Conservation (phyloP, 106 monocot genomes). For the Platanthera guangdongensis region DNA sequence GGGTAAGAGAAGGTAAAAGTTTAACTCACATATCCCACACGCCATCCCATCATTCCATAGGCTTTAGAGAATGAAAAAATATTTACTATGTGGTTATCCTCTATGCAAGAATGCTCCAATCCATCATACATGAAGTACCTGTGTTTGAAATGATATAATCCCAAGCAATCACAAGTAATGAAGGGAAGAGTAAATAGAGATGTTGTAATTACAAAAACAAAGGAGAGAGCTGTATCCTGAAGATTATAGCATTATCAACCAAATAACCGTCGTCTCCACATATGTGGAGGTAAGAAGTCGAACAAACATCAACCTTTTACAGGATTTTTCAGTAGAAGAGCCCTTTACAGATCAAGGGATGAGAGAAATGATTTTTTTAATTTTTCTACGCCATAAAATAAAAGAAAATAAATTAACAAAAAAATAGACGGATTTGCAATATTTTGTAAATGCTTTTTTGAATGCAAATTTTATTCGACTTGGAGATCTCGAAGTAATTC, state of each 20-base stretch:
- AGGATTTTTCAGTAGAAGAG: too few species aligned
- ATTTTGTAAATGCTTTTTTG: too few species aligned
- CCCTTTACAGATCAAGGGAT: too few species aligned
- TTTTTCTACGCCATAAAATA: too few species aligned
- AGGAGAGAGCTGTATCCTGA: neutral
- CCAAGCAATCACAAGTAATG: neutral
- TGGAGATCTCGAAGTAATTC: too few species aligned
- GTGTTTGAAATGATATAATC: slow-evolving; percentile 5
- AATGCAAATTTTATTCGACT: too few species aligned
- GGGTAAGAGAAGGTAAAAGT: neutral
- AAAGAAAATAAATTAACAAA: too few species aligned
- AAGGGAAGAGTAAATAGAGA: neutral
- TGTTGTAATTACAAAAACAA: neutral
- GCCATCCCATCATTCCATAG: slow-evolving; percentile 99
- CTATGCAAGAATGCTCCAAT: slow-evolving; percentile 84
- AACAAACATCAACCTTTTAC: too few species aligned
- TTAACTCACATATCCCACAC: slow-evolving; percentile 90
- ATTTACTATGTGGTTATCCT: slow-evolving; percentile 80
- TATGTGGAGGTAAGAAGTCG: too few species aligned
- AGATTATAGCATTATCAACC: neutral
- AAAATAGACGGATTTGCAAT: too few species aligned
- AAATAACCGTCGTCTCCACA: too few species aligned
- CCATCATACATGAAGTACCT: slow-evolving; percentile 99
- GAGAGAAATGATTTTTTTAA: too few species aligned
- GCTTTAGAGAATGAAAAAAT: slow-evolving; percentile 98